Evolutionary conservation across 2,329 filamentous ascomycete species (phyloP).

Genomic region (Ascomycota sp.): DNA sequence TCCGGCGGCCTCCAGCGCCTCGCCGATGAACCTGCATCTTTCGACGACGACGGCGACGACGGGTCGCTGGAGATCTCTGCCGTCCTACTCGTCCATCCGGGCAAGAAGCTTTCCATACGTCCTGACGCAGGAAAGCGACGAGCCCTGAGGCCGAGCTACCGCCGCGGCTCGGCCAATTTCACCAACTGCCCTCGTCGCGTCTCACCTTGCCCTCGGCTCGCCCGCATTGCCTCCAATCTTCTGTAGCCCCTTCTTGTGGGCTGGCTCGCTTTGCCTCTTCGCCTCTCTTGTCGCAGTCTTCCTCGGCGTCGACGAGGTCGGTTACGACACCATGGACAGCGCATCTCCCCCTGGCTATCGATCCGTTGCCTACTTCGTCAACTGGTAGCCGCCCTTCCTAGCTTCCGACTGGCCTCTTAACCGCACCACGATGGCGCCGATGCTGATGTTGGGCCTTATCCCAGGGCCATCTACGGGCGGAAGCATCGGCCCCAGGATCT

Average conservation of each 20-base stretch:
- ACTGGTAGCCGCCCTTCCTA: slow-evolving; percentile 25
- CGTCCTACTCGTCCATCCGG: too few species aligned
- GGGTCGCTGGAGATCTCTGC: too few species aligned
- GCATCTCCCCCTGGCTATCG: slow-evolving; percentile 25
- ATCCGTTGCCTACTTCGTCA: slow-evolving; percentile 51
- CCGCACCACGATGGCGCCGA: background rate
- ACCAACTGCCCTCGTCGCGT: too few species aligned
- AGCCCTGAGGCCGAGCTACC: too few species aligned
- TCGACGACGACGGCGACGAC: too few species aligned
- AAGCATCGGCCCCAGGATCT: slow-evolving; percentile 73
- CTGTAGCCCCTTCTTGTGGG: too few species aligned
- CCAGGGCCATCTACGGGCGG: slow-evolving; percentile 61
- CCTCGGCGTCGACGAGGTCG: background rate
- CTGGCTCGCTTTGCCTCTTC: background rate
- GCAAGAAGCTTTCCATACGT: too few species aligned
- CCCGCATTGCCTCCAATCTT: background rate
- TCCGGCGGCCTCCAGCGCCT: too few species aligned
- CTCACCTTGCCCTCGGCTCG: too few species aligned
- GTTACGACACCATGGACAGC: slow-evolving; percentile 1
- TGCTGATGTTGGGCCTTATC: slow-evolving; percentile 4
- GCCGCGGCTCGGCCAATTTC: too few species aligned
- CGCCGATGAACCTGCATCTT: too few species aligned
- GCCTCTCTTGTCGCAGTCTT: background rate
- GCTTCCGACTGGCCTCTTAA: background rate
- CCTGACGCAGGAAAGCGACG: too few species aligned